A percentile compares a stretch with the other conserved stretches of the same genome.
Conservation (phyloP, 306 rosid genomes). For the Luffa aegyptiaca region DNA sequence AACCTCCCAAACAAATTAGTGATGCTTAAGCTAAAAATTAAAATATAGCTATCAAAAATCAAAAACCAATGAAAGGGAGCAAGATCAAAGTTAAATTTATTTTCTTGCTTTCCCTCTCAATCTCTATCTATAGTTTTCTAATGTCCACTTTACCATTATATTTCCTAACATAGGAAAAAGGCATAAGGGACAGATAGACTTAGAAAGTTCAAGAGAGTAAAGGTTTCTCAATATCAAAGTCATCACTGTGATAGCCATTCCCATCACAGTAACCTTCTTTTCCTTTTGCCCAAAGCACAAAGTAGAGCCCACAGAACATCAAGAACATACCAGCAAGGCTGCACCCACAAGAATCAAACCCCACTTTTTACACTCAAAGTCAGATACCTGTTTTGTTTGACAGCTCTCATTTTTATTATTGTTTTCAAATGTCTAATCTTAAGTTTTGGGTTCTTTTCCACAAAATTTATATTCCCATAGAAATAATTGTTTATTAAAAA, state of each 20-base stretch:
- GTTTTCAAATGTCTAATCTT: not conserved
- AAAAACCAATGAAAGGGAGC: not conserved
- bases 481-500: no score
- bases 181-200: not conserved
- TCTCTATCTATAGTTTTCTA: not conserved
- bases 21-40: not conserved
- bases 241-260: constrained; percentile 25
- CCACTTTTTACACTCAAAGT: not conserved
- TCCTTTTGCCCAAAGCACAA: constrained; percentile 83
- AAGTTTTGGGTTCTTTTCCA: not conserved
- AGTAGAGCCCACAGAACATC: constrained; percentile 76
- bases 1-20: not conserved
- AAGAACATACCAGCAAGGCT: constrained; percentile 69
- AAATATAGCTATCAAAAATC: not conserved
- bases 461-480: not conserved
- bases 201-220: constrained; percentile 15
- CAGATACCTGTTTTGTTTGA: not conserved
- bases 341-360: constrained; percentile 17
- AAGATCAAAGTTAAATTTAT: not conserved
- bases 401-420: not conserved
- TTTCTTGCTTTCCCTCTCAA: not conserved
- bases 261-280: constrained; percentile 39
- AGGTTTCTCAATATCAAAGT: constrained; percentile 54
- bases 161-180: not conserved
- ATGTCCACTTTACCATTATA: not conserved